Evolutionary conservation across 192 early-diverging fungal species (phyloP).

Genomic region (Neocallimastix lanati): DNA sequence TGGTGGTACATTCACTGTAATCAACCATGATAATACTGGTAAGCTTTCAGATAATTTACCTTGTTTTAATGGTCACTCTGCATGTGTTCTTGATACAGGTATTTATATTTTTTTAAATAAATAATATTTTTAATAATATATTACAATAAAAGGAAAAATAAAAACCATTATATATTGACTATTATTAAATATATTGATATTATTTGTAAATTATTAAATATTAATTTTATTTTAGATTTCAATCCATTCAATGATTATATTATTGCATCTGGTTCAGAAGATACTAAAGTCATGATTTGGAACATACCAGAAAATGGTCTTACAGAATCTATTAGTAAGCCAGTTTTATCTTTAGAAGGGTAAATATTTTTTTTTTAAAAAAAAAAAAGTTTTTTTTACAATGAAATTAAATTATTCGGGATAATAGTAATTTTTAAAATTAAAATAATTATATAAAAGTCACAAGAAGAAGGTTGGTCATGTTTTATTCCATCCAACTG

Average conservation of each 20-base stretch:
- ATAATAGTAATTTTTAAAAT: too few relatives aligned
- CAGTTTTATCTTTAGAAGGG: slow-evolving; percentile 58
- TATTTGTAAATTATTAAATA: too few relatives aligned
- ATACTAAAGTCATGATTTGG: slow-evolving; percentile 79
- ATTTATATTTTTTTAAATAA: too few relatives aligned
- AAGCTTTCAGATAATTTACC: slow-evolving; percentile 79
- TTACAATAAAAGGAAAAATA: too few relatives aligned
- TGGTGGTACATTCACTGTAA: slow-evolving; percentile 91
- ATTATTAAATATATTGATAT: too few relatives aligned
- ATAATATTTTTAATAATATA: too few relatives aligned
- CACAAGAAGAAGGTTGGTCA: slow-evolving; percentile 71
- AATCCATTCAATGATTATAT: slow-evolving; percentile 96
- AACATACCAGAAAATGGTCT: slow-evolving; percentile 63
- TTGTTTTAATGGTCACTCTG: slow-evolving; percentile 77
- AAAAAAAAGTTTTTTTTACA: too few relatives aligned
- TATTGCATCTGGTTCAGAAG: slow-evolving; percentile 69
- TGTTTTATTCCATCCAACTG: slow-evolving; percentile 89
- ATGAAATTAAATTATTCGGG: too few relatives aligned
- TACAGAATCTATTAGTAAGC: slow-evolving; percentile 50
- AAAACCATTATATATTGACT: too few relatives aligned
- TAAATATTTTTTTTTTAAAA: slow-evolving; percentile 24
- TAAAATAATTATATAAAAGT: not conserved
- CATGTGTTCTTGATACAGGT: slow-evolving; percentile 82
- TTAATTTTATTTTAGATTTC: slow-evolving; percentile 36
- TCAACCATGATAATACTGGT: slow-evolving; percentile 53